A percentile compares a stretch with the other conserved stretches of the same genome.
Conservation (phyloP, 257 asterid genomes). For the Leptodermis oblonga region DNA sequence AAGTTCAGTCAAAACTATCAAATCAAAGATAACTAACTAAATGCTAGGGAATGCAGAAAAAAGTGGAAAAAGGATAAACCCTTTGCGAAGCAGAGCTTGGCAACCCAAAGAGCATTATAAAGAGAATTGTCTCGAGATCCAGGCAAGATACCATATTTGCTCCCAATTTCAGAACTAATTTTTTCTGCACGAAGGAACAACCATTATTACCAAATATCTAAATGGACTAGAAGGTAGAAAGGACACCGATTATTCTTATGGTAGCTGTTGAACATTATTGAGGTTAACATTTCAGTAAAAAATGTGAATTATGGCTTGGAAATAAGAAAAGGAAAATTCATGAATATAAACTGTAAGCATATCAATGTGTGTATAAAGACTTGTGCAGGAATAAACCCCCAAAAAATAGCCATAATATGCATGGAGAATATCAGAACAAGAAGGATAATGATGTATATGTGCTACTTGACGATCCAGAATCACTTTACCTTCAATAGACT, state of each 20-base stretch:
- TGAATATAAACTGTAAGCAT: not conserved
- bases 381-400: not conserved
- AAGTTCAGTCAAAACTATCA: constrained; percentile 17
- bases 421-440: not conserved
- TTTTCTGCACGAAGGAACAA: constrained; percentile 50
- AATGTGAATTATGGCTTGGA: not conserved
- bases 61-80: constrained; percentile 35
- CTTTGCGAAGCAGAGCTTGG: constrained; percentile 96
- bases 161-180: constrained; percentile 70
- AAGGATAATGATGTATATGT: not conserved
- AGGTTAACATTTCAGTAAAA: not conserved
- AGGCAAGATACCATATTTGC: constrained; percentile 71
- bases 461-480: not conserved
- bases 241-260: not conserved
- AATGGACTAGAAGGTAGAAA: not conserved
- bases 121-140: constrained; percentile 94
- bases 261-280: not conserved
- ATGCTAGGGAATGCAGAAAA: constrained; percentile 11
- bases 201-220: not conserved
- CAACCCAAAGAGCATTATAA: constrained; percentile 95
- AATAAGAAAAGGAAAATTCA: not conserved
- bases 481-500: constrained; percentile 52
- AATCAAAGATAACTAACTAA: constrained; percentile 14
- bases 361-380: not conserved
- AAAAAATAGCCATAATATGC: constrained; percentile 4